Evolutionary conservation across 108 stramenopile genomes (phyloP).

Genomic region (Fragilariopsis cylindrus): DNA sequence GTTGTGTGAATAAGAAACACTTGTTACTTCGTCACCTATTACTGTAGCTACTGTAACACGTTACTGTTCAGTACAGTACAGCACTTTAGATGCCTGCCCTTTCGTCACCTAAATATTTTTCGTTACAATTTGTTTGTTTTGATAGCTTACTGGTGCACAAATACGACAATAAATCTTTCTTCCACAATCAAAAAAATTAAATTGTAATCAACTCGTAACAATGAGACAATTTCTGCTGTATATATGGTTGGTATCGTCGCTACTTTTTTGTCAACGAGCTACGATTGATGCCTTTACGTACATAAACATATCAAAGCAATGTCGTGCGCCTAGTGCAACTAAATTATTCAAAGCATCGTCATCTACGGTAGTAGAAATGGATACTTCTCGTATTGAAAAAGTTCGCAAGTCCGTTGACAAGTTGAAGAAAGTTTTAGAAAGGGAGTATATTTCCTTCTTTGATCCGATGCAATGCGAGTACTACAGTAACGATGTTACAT

Average conservation of each 20-base stretch:
- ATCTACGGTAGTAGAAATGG: neutral
- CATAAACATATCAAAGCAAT: neutral
- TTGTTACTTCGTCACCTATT: too few species aligned
- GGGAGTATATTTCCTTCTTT: conserved; percentile 93
- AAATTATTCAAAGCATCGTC: neutral
- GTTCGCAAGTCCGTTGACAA: conserved; percentile 18
- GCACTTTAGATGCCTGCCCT: too few species aligned
- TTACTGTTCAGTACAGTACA: too few species aligned
- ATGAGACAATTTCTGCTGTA: neutral
- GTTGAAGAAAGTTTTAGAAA: conserved; percentile 68
- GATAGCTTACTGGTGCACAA: neutral
- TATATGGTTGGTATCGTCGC: neutral
- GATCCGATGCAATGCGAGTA: conserved; percentile 85
- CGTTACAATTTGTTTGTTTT: neutral
- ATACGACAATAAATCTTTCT: neutral
- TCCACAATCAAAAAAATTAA: neutral
- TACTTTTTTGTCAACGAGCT: neutral
- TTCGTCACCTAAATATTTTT: too few species aligned
- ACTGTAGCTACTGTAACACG: too few species aligned
- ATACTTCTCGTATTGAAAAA: neutral
- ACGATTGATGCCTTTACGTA: neutral
- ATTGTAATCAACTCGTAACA: neutral
- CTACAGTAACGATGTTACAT: conserved; percentile 76
- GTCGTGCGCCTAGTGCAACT: neutral
- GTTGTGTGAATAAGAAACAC: too few species aligned